Evolutionary conservation across 495 filamentous ascomycete species (phyloP).

Genomic region (Chaetomium cochliodes): DNA sequence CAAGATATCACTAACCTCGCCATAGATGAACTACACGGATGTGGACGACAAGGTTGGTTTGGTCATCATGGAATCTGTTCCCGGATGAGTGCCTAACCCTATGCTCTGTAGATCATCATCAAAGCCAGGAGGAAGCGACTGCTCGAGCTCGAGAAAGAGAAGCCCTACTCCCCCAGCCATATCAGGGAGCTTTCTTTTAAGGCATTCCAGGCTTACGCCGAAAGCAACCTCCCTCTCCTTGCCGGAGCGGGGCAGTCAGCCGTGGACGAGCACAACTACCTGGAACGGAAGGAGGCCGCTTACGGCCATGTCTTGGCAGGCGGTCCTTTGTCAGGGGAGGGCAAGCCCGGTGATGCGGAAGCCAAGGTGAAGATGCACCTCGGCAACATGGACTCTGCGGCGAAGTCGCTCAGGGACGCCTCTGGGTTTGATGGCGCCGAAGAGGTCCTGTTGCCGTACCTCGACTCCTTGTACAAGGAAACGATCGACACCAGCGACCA

Average conservation of each 20-base stretch:
- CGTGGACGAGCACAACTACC: slow-evolving; percentile 54
- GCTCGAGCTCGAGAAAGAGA: slow-evolving; percentile 57
- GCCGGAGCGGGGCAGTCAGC: slow-evolving; percentile 35
- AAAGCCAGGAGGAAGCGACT: slow-evolving; percentile 76
- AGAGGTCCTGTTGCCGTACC: slow-evolving; percentile 76
- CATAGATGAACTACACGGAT: slow-evolving; percentile 83
- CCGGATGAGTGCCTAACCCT: background rate
- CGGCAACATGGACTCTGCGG: slow-evolving; percentile 66
- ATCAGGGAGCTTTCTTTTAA: slow-evolving; percentile 54
- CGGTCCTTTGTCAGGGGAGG: slow-evolving; percentile 61
- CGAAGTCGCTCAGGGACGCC: slow-evolving; percentile 52
- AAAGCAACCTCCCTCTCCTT: slow-evolving; percentile 71
- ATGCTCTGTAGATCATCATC: slow-evolving; percentile 66
- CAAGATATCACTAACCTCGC: background rate
- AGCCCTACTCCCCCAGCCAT: slow-evolving; percentile 44
- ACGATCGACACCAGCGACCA: slow-evolving; percentile 74
- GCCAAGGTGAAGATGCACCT: slow-evolving; percentile 95
- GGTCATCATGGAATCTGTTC: too few species aligned
- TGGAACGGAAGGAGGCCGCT: slow-evolving; percentile 52
- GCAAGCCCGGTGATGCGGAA: slow-evolving; percentile 62
- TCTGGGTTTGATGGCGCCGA: slow-evolving; percentile 51
- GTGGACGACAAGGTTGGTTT: slow-evolving; percentile 78
- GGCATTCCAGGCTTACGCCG: slow-evolving; percentile 71
- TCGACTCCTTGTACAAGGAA: slow-evolving; percentile 74
- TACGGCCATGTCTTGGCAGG: slow-evolving; percentile 65